A percentile compares a stretch with the other conserved stretches of the same genome.
These are phyloP conservation scores for Leptoxyphium fumago DNA, from an alignment of 2,329 filamentous ascomycete species.

Conservation along the genomic window DNA sequence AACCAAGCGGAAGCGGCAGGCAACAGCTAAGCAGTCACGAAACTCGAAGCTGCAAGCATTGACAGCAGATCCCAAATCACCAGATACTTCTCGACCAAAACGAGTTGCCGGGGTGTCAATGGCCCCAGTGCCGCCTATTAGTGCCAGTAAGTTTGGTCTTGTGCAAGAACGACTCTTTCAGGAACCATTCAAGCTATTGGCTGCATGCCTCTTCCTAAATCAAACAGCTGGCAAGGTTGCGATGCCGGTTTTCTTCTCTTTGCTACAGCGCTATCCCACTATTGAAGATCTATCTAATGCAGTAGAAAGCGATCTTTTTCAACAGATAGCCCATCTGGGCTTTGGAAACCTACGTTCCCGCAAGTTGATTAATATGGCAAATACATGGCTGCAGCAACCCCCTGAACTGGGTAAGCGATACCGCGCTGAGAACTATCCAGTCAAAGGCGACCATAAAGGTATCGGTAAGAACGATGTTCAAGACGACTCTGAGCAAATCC, in stretches of 20 bases:
- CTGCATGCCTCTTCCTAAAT: conserved; percentile 75
- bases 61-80: too few relatives aligned
- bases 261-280: conserved; percentile 56
- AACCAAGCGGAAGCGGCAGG: neutral
- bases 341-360: conserved; percentile 53
- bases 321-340: conserved; percentile 55
- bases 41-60: neutral
- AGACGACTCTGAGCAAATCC: conserved; percentile 28
- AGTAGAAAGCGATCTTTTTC: conserved; percentile 39
- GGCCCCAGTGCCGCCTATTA: conserved; percentile 51
- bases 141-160: conserved; percentile 53
- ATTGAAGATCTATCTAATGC: conserved; percentile 47
- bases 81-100: conserved; percentile 3
- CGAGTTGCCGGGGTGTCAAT: conserved; percentile 26
- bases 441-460: conserved; percentile 33
- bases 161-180: conserved; percentile 67
- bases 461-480: conserved; percentile 28
- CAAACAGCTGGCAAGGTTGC: conserved; percentile 60
- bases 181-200: conserved; percentile 64
- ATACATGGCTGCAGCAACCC: conserved; percentile 49
- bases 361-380: conserved; percentile 56
- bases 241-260: conserved; percentile 56
- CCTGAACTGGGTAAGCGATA: conserved; percentile 46
- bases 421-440: conserved; percentile 41
- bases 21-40: neutral